Evolutionary conservation across 1,139 yeast species (phyloP).

Genomic region (Yamadazyma kanchanaburiensis): DNA sequence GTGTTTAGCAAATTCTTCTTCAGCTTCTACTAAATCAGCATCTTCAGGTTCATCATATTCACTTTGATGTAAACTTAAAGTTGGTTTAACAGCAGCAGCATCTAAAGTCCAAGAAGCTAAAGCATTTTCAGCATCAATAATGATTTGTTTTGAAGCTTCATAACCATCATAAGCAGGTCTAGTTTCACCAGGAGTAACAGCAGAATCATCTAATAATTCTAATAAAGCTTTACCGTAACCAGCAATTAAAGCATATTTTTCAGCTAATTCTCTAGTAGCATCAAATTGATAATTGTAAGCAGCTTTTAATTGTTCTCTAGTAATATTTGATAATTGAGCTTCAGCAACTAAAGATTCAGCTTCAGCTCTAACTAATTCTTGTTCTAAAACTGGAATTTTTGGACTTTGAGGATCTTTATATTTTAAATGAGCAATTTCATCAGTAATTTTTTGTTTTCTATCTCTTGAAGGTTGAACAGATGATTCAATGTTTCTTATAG

Average conservation of each 20-base stretch:
- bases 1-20: constrained; percentile 42
- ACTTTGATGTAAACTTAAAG: constrained; percentile 82
- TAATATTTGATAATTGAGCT: constrained; percentile 96
- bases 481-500: constrained; percentile 93
- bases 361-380: constrained; percentile 97
- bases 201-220: constrained; percentile 92
- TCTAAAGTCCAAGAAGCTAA: constrained; percentile 96
- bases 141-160: constrained; percentile 96
- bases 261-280: constrained; percentile 93
- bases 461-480: constrained; percentile 98
- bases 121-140: constrained; percentile 95
- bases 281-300: constrained; percentile 97
- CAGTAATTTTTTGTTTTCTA: constrained; percentile 96
- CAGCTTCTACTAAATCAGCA: constrained; percentile 52
- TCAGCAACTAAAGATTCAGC: constrained; percentile 98
- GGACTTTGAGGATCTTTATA: constrained; percentile 98
- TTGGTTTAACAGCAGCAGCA: constrained; percentile 92
- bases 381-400: constrained; percentile 91
- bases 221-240: constrained; percentile 97
- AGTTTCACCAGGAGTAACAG: constrained; percentile 99
- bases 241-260: constrained; percentile 93
- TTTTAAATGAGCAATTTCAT: constrained; percentile 95
- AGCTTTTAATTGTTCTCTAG: constrained; percentile 96
- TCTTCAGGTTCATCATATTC: constrained; percentile 63
- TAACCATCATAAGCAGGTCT: constrained; percentile 98